Evolutionary conservation across 2,329 filamentous ascomycete species (phyloP).

Genomic region (Penicillium occitanis): DNA sequence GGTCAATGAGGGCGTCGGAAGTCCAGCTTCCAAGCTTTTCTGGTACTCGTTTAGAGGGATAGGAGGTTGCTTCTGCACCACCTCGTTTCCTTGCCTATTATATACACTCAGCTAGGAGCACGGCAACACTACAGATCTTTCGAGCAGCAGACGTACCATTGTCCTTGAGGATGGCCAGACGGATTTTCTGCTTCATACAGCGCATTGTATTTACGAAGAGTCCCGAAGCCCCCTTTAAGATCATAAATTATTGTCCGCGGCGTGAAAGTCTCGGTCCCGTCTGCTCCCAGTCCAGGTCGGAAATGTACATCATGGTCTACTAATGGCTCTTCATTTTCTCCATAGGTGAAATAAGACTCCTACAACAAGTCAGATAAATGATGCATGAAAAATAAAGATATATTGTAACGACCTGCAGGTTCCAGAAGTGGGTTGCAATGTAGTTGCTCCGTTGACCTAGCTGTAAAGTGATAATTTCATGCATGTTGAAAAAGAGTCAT

Average conservation of each 20-base stretch:
- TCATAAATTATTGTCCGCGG: slow-evolving; percentile 93
- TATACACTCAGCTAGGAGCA: slow-evolving; percentile 1
- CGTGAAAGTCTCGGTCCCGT: slow-evolving; percentile 87
- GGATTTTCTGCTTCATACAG: slow-evolving; percentile 66
- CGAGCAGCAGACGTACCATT: slow-evolving; percentile 44
- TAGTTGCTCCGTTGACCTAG: slow-evolving; percentile 93
- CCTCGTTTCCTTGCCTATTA: slow-evolving; percentile 62
- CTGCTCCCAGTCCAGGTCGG: slow-evolving; percentile 74
- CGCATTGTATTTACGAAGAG: slow-evolving; percentile 80
- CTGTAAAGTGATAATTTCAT: slow-evolving; percentile 92
- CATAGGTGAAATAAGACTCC: slow-evolving; percentile 98
- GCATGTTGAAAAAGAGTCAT: slow-evolving; percentile 58
- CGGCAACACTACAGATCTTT: not conserved
- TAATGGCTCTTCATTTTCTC: slow-evolving; percentile 61
- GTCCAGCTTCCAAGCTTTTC: slow-evolving; percentile 71
- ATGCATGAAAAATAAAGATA: slow-evolving; percentile 1
- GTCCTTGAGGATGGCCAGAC: slow-evolving; percentile 36
- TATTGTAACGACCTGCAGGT: slow-evolving; percentile 65
- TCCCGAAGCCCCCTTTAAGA: slow-evolving; percentile 88
- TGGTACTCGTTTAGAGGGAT: slow-evolving; percentile 76
- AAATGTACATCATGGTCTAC: slow-evolving; percentile 88
- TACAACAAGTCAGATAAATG: slow-evolving; percentile 39
- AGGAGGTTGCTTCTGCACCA: slow-evolving; percentile 66
- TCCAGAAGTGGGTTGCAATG: slow-evolving; percentile 95
- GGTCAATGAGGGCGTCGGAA: slow-evolving; percentile 62